Percentiles rank a stretch among this genome's conserved stretches.
Conservation (phyloP, 306 rosid genomes). For the Canavalia gladiata region DNA sequence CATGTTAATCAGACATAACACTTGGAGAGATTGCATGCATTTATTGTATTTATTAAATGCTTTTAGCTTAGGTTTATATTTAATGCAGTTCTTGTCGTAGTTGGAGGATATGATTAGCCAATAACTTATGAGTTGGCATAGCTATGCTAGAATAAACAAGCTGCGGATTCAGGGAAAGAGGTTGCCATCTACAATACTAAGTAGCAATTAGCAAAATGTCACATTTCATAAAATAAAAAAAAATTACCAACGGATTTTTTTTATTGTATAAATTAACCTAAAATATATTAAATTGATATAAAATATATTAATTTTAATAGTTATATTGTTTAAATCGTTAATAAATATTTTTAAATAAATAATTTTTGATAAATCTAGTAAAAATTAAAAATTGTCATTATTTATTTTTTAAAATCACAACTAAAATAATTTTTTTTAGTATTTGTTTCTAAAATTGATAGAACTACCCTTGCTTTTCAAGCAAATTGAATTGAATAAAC, state of each 20-base stretch:
- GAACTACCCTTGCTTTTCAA: not conserved
- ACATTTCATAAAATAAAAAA: not conserved
- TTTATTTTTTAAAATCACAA: too few species aligned
- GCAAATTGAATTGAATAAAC: not conserved
- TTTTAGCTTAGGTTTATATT: not conserved
- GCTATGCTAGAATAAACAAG: not conserved
- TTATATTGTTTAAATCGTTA: too few species aligned
- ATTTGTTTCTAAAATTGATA: conserved; percentile 18
- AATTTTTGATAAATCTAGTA: too few species aligned
- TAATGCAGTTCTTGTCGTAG: not conserved
- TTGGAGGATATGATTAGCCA: conserved; percentile 19
- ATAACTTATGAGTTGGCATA: too few species aligned
- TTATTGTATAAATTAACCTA: too few species aligned
- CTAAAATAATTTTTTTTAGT: too few species aligned
- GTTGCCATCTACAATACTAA: not conserved
- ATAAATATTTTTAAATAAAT: too few species aligned
- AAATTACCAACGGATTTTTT: too few species aligned
- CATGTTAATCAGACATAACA: too few species aligned
- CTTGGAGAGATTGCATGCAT: not conserved
- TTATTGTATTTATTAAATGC: conserved; percentile 2
- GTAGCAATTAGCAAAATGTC: conserved; percentile 40
- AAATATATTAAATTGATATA: too few species aligned
- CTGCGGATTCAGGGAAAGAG: not conserved
- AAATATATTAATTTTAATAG: too few species aligned
- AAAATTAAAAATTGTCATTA: too few species aligned